Conservation (phyloP, 805 yeast genomes). For the Spathaspora gorwiae region DNA sequence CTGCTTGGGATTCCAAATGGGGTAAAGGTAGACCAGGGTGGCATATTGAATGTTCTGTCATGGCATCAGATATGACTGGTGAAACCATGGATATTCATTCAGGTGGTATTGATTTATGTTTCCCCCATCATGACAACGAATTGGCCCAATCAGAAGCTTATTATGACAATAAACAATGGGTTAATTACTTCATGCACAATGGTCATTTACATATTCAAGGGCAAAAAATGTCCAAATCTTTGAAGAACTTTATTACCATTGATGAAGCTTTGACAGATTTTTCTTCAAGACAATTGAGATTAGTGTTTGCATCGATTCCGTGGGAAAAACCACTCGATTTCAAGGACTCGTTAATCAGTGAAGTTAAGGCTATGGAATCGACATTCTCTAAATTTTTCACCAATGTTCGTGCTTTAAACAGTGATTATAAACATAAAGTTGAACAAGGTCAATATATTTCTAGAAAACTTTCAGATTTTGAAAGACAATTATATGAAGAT, state of each 20-base stretch:
- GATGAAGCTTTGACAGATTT: slow-evolving; percentile 76
- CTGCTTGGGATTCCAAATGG: slow-evolving; percentile 94
- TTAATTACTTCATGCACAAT: slow-evolving; percentile 91
- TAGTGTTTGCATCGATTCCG: slow-evolving; percentile 84
- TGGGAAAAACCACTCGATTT: slow-evolving; percentile 95
- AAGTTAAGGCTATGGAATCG: slow-evolving; percentile 73
- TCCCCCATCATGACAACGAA: slow-evolving; percentile 99
- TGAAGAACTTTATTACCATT: slow-evolving; percentile 92
- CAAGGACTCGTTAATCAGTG: slow-evolving; percentile 72
- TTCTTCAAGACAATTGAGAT: slow-evolving; percentile 77
- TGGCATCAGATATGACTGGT: slow-evolving; percentile 91
- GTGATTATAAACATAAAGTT: slow-evolving; percentile 55
- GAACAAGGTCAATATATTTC: slow-evolving; percentile 47
- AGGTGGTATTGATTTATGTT: slow-evolving; percentile 95
- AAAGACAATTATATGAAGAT: slow-evolving; percentile 50
- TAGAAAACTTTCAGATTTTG: slow-evolving; percentile 55
- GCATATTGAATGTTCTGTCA: slow-evolving; percentile 99
- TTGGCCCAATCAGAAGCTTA: slow-evolving; percentile 95
- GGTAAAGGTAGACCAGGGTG: slow-evolving; percentile 98
- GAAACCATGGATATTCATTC: slow-evolving; percentile 86
- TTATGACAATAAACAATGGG: slow-evolving; percentile 89
- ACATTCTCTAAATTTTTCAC: slow-evolving; percentile 79
- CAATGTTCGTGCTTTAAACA: slow-evolving; percentile 74
- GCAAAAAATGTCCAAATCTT: slow-evolving; percentile 93
- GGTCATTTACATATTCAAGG: slow-evolving; percentile 99